Evolutionary conservation across 176 grass and related monocot species (phyloP).

Genomic region (Bromus sterilis): DNA sequence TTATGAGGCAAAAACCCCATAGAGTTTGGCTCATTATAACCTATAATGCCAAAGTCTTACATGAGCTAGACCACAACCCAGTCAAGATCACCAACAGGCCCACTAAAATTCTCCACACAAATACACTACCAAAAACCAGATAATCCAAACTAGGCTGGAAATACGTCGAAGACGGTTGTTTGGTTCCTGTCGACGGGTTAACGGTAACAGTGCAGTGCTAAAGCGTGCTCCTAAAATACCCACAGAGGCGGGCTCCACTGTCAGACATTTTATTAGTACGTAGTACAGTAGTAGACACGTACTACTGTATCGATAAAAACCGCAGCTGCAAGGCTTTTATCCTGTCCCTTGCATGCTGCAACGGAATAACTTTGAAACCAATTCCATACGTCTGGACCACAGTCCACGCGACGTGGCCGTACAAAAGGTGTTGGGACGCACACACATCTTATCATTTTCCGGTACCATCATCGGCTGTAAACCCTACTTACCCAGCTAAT

Average conservation of each 20-base stretch:
- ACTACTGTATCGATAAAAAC: constrained; percentile 5
- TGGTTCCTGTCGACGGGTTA: not conserved
- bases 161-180: too few relatives aligned
- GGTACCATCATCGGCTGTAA: constrained; percentile 17
- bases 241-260: constrained; percentile 13
- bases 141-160: too few relatives aligned
- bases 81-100: too few relatives aligned
- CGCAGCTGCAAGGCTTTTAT: not conserved
- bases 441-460: constrained; percentile 14
- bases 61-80: too few relatives aligned
- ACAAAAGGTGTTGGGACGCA: not conserved
- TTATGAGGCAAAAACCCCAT: too few relatives aligned
- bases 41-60: too few relatives aligned
- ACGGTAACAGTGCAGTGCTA: constrained; percentile 15
- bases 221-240: constrained; percentile 26
- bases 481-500: constrained; percentile 33
- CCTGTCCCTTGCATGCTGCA: constrained; percentile 12
- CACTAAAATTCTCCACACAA: too few relatives aligned
- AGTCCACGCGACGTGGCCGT: not conserved
- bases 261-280: constrained; percentile 32
- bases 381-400: constrained; percentile 14
- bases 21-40: too few relatives aligned
- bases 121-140: too few relatives aligned
- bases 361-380: constrained; percentile 26
- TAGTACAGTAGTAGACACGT: too few relatives aligned